Evolutionary conservation across 2,329 filamentous ascomycete species (phyloP).

Genomic region (Colletotrichum trifolii): DNA sequence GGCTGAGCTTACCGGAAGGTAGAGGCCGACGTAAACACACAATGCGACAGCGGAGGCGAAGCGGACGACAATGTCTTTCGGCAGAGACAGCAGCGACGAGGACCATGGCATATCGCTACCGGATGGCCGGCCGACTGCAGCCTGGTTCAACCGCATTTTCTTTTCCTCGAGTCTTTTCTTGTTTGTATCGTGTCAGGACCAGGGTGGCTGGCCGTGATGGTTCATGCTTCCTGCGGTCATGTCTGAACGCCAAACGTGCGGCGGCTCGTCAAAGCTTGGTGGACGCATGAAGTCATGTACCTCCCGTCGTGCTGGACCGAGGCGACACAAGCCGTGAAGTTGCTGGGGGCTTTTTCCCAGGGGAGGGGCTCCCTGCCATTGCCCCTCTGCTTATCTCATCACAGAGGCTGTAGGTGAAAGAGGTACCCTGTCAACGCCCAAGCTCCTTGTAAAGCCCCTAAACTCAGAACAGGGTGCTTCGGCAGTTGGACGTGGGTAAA

Average conservation of each 20-base stretch:
- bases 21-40: conserved; percentile 23
- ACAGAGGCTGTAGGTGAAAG: not conserved
- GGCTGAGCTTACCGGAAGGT: conserved; percentile 28
- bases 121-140: not conserved
- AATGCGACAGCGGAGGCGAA: conserved; percentile 13
- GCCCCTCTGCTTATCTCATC: conserved; percentile 23
- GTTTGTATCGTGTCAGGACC: not conserved
- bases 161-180: not conserved
- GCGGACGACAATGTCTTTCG: not conserved
- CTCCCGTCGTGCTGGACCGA: no score
- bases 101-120: not conserved
- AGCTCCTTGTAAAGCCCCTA: not conserved
- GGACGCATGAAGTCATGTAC: no score
- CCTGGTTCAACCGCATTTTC: conserved; percentile 1
- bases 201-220: no score
- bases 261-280: no score
- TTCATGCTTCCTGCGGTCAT: conserved; percentile 31
- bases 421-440: not conserved
- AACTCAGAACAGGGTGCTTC: no score
- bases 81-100: not conserved
- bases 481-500: no score
- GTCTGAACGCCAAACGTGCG: conserved; percentile 26
- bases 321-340: no score
- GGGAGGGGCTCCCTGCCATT: not conserved
- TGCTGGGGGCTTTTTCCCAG: no score